phyloP scores from a whole-genome alignment of 179 eudicot genomes.

The Beta corolliflora region DNA sequence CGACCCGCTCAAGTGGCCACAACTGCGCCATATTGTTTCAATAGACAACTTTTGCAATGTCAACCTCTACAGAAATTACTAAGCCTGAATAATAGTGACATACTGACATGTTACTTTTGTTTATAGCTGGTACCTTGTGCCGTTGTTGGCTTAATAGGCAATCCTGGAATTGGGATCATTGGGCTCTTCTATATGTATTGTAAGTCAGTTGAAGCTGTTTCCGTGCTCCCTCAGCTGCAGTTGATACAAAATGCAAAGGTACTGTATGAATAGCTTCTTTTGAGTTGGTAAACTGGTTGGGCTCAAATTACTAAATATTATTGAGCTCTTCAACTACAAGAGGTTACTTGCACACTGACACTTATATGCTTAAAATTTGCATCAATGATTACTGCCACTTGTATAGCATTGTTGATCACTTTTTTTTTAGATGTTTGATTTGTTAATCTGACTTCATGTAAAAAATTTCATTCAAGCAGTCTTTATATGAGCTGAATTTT shows the following conservation, averaged over 20 bases:
- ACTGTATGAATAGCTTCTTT: not conserved
- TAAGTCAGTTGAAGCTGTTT: slow-evolving; percentile 9
- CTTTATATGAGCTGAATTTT: too few relatives aligned
- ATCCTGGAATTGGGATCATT: not conserved
- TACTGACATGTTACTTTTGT: not conserved
- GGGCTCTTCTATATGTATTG: not conserved
- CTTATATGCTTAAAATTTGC: too few relatives aligned
- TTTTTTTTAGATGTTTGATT: too few relatives aligned
- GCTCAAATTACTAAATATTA: not conserved
- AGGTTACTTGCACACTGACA: too few relatives aligned
- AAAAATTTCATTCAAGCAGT: too few relatives aligned
- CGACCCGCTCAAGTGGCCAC: too few relatives aligned
- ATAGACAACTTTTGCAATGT: not conserved
- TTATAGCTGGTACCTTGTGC: slow-evolving; percentile 8
- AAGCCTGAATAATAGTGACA: not conserved
- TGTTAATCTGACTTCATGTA: too few relatives aligned
- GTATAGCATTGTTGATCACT: too few relatives aligned
- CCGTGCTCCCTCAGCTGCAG: slow-evolving; percentile 22
- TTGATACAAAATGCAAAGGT: slow-evolving; percentile 22
- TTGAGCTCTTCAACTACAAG: too few relatives aligned
- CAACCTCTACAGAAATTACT: not conserved
- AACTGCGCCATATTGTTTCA: not conserved
- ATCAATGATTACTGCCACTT: too few relatives aligned
- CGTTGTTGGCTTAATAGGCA: not conserved
- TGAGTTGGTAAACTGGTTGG: not conserved